A percentile compares a stretch with the other conserved stretches of the same genome.
These are phyloP conservation scores for Podospora bellae-mahoneyi DNA, from an alignment of 495 filamentous ascomycete genomes.

Conservation along the genomic window DNA sequence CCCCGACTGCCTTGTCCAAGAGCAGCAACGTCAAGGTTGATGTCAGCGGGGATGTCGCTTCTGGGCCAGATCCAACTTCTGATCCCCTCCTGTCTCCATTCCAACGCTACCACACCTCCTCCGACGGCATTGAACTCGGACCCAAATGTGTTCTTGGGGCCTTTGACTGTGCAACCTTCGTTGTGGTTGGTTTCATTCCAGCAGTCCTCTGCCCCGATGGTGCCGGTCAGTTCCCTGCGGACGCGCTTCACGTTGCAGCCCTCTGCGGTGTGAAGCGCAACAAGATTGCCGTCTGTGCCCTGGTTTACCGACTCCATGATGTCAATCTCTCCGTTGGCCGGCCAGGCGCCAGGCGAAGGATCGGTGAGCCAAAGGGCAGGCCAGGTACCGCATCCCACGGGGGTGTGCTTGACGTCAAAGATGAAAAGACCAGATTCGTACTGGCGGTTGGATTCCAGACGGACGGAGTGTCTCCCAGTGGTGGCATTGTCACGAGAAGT, in stretches of 20 bases:
- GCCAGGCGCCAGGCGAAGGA: constrained; percentile 50
- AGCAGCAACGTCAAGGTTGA: constrained; percentile 25
- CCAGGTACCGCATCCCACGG: constrained; percentile 57
- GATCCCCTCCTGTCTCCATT: constrained; percentile 60
- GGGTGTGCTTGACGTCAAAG: constrained; percentile 58
- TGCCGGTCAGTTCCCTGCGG: constrained; percentile 46
- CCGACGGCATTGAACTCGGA: constrained; percentile 52
- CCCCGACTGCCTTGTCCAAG: neutral
- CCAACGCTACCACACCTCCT: constrained; percentile 62
- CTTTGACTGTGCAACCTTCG: constrained; percentile 52
- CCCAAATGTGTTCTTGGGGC: constrained; percentile 46
- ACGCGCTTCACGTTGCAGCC: constrained; percentile 55
- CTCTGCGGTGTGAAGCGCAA: constrained; percentile 63
- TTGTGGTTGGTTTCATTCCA: constrained; percentile 50
- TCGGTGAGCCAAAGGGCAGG: constrained; percentile 56
- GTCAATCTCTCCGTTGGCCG: constrained; percentile 67
- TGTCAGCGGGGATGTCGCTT: constrained; percentile 49
- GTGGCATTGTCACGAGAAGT: constrained; percentile 34
- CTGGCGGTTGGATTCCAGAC: constrained; percentile 50
- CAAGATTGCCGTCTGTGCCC: constrained; percentile 49
- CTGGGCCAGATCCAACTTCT: constrained; percentile 59
- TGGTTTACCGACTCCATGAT: constrained; percentile 70
- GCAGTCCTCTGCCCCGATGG: constrained; percentile 48
- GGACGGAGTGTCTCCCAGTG: constrained; percentile 54
- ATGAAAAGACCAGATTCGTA: constrained; percentile 57